Conservation (phyloP, 1,284 basidiomycete genomes). For the Albatrellus sp. region DNA sequence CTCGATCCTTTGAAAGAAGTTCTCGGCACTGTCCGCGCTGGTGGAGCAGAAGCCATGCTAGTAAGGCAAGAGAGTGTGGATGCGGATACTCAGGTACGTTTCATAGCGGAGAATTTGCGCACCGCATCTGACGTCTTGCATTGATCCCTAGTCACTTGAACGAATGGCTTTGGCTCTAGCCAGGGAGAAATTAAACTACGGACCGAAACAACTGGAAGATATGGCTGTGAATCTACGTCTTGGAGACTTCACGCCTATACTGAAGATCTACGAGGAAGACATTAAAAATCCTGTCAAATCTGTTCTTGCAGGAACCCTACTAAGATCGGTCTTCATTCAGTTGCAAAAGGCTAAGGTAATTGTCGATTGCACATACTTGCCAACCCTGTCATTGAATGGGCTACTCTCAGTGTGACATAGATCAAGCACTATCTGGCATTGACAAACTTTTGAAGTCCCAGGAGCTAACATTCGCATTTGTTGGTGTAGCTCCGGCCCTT, state of each 20-base stretch:
- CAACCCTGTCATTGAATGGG: background rate
- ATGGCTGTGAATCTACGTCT: slow-evolving; percentile 58
- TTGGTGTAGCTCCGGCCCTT: slow-evolving; percentile 88
- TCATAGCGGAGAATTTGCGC: background rate
- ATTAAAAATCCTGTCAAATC: slow-evolving; percentile 80
- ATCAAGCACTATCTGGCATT: slow-evolving; percentile 75
- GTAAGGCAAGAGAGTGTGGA: slow-evolving; percentile 67
- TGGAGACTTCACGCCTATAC: slow-evolving; percentile 83
- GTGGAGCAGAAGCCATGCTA: slow-evolving; percentile 61
- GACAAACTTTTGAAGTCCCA: slow-evolving; percentile 92
- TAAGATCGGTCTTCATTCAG: slow-evolving; percentile 85
- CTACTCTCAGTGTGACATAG: slow-evolving; percentile 49
- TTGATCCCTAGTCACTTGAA: slow-evolving; percentile 66
- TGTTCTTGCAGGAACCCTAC: slow-evolving; percentile 69
- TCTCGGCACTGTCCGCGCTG: slow-evolving; percentile 71
- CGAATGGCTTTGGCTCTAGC: slow-evolving; percentile 87
- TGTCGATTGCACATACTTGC: background rate
- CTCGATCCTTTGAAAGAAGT: slow-evolving; percentile 80
- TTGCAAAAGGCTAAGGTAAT: slow-evolving; percentile 92
- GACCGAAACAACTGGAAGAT: slow-evolving; percentile 45
- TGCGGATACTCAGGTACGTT: slow-evolving; percentile 63
- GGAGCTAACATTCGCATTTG: slow-evolving; percentile 94
- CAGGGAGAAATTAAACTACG: slow-evolving; percentile 63
- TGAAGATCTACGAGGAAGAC: slow-evolving; percentile 86
- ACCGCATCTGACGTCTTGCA: too few relatives aligned